phyloP scores from a whole-genome alignment of 176 grass and related monocot species.

The Cymbopogon citratus region DNA sequence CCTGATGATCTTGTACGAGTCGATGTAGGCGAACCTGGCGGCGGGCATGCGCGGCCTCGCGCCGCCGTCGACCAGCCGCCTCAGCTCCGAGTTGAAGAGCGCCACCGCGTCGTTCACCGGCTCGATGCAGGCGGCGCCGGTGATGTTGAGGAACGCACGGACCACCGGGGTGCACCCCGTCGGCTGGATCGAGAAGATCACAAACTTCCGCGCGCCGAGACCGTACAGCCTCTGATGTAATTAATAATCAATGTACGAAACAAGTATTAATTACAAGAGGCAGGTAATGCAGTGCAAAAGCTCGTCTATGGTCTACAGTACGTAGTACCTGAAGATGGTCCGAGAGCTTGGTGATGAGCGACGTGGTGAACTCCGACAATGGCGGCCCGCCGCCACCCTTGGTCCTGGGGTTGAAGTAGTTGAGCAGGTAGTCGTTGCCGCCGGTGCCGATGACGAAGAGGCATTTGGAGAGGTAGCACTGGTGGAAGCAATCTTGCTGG shows the following conservation, averaged over 20 bases:
- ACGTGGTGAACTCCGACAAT: constrained; percentile 37
- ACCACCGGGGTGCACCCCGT: constrained; percentile 53
- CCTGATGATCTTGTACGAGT: constrained; percentile 48
- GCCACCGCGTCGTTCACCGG: constrained; percentile 46
- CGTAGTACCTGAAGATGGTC: constrained; percentile 54
- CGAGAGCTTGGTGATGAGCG: constrained; percentile 34
- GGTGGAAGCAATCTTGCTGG: background rate
- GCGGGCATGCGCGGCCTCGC: constrained; percentile 26
- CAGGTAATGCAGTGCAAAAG: too few species aligned
- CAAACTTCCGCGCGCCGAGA: constrained; percentile 58
- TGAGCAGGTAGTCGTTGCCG: constrained; percentile 59
- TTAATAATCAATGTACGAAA: too few species aligned
- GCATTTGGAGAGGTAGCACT: constrained; percentile 40
- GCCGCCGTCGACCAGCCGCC: constrained; percentile 4
- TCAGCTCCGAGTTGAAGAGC: constrained; percentile 48
- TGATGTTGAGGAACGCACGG: constrained; percentile 22
- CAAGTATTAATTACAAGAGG: too few species aligned
- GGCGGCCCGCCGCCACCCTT: background rate
- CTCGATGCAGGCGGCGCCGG: constrained; percentile 26
- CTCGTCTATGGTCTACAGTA: background rate
- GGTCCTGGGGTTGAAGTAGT: constrained; percentile 44
- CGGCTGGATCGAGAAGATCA: constrained; percentile 60
- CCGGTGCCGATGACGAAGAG: constrained; percentile 56
- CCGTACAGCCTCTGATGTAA: constrained; percentile 33
- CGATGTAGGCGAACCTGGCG: constrained; percentile 28